Percentiles rank a stretch among this genome's conserved stretches.
These are phyloP conservation scores for Euphrasia arctica DNA, from an alignment of 305 asterid genomes.

Conservation along the genomic window DNA sequence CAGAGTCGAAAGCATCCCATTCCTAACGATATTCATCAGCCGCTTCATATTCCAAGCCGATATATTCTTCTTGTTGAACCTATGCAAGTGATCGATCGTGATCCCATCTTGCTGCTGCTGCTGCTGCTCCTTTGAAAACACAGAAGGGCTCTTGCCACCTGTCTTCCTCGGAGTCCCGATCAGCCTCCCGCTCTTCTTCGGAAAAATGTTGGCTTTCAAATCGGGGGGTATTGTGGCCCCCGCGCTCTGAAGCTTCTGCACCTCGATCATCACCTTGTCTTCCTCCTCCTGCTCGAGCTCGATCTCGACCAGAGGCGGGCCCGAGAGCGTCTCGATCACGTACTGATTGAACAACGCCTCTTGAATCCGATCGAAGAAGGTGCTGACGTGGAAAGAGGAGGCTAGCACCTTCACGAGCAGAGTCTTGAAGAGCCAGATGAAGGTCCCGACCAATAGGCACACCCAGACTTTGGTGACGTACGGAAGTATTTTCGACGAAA, in stretches of 20 bases:
- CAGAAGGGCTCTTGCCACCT: conserved; percentile 40
- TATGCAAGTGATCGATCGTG: conserved; percentile 68
- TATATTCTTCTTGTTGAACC: conserved; percentile 74
- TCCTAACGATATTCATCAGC: conserved; percentile 63
- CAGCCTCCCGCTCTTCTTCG: conserved; percentile 41
- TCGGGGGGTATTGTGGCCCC: conserved; percentile 71
- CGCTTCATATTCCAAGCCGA: conserved; percentile 98
- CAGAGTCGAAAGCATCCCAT: conserved; percentile 63
- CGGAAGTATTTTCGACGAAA: too few relatives aligned
- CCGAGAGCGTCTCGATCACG: conserved; percentile 70
- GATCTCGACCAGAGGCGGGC: conserved; percentile 69
- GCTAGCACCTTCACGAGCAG: conserved; percentile 78
- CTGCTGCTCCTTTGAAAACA: conserved; percentile 39
- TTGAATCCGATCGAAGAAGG: conserved; percentile 84
- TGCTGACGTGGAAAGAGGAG: conserved; percentile 79
- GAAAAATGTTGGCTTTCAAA: conserved; percentile 49
- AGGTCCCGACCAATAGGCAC: conserved; percentile 73
- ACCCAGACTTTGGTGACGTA: conserved; percentile 69
- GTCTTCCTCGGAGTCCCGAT: conserved; percentile 54
- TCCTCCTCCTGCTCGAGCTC: conserved; percentile 65
- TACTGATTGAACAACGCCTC: conserved; percentile 85
- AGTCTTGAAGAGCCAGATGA: conserved; percentile 77
- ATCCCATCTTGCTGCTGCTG: conserved; percentile 54
- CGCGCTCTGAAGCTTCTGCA: conserved; percentile 66
- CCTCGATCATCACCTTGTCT: conserved; percentile 62